These are phyloP conservation scores for Fusarium hainanense DNA, from an alignment of 2,329 filamentous ascomycete species.

Conservation along the genomic window DNA sequence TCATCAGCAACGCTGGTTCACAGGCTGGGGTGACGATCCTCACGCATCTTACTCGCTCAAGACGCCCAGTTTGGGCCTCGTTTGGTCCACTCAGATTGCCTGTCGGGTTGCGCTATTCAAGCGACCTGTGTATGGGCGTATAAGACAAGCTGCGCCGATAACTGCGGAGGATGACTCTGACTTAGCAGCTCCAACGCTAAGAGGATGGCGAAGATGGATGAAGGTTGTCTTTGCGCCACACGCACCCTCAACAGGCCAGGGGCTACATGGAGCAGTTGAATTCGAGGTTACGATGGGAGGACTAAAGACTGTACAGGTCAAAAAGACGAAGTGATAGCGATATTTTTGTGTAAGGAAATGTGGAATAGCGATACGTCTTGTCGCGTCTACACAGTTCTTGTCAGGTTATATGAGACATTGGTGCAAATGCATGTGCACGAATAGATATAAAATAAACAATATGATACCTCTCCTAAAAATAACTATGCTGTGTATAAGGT, in stretches of 20 bases:
- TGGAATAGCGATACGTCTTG: background rate
- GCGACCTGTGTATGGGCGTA: constrained; percentile 64
- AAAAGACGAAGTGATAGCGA: constrained; percentile 14
- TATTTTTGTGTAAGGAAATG: background rate
- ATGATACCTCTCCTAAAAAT: constrained; percentile 25
- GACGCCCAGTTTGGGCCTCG: constrained; percentile 85
- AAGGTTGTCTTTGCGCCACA: constrained; percentile 92
- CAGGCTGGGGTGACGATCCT: constrained; percentile 87
- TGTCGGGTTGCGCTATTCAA: constrained; percentile 85
- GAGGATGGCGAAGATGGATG: constrained; percentile 78
- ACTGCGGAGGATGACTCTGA: constrained; percentile 55
- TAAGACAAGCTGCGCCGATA: constrained; percentile 51
- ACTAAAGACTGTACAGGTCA: constrained; percentile 52
- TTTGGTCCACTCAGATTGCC: constrained; percentile 91
- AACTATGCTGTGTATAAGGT: constrained; percentile 32
- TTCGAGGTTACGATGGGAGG: constrained; percentile 82
- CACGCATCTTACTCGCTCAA: constrained; percentile 67
- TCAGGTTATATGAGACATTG: background rate
- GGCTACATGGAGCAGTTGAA: constrained; percentile 66
- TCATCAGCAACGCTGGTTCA: constrained; percentile 95
- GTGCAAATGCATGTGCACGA: background rate
- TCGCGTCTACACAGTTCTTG: background rate
- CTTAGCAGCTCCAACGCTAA: constrained; percentile 60
- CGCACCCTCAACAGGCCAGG: constrained; percentile 64
- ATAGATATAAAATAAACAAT: constrained; percentile 9